These are phyloP conservation scores for Chlorella sp. DNA, from an alignment of 139 green algal species.

Conservation along the genomic window DNA sequence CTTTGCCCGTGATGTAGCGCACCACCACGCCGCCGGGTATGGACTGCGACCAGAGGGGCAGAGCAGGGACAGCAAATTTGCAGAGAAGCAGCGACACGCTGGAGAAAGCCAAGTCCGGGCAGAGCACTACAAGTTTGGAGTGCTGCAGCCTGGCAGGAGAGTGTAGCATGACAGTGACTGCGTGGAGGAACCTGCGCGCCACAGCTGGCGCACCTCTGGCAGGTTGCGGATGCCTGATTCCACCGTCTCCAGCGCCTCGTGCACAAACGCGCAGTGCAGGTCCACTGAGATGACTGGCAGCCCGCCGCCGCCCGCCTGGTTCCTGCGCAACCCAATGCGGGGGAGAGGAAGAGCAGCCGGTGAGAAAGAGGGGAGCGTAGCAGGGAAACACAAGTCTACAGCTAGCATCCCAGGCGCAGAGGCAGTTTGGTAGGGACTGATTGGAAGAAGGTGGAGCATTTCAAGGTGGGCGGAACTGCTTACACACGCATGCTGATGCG, in stretches of 20 bases:
- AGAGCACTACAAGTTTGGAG: too few relatives aligned
- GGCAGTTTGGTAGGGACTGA: too few relatives aligned
- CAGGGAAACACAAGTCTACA: too few relatives aligned
- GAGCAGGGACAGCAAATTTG: neutral
- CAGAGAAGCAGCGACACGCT: neutral
- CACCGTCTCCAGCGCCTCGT: conserved; percentile 25
- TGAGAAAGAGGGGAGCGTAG: too few relatives aligned
- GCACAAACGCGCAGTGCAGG: conserved; percentile 30
- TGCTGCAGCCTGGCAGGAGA: too few relatives aligned
- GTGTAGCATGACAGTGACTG: too few relatives aligned
- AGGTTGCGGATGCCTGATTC: conserved; percentile 6
- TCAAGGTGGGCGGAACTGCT: neutral
- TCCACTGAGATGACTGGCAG: conserved; percentile 25
- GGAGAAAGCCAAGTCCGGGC: too few relatives aligned
- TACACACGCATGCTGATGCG: conserved; percentile 40
- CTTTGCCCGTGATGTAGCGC: conserved; percentile 38
- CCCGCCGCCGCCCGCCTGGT: neutral
- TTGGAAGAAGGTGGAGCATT: too few relatives aligned
- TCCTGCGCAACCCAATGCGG: too few relatives aligned
- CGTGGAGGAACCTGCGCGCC: too few relatives aligned
- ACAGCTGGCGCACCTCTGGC: neutral
- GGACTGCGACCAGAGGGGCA: conserved; percentile 2
- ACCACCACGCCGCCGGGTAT: conserved; percentile 35
- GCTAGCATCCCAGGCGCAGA: too few relatives aligned
- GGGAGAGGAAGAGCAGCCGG: too few relatives aligned